Evolutionary conservation across 352 stramenopile genomes (phyloP).

Genomic region (Phytophthora pisi): DNA sequence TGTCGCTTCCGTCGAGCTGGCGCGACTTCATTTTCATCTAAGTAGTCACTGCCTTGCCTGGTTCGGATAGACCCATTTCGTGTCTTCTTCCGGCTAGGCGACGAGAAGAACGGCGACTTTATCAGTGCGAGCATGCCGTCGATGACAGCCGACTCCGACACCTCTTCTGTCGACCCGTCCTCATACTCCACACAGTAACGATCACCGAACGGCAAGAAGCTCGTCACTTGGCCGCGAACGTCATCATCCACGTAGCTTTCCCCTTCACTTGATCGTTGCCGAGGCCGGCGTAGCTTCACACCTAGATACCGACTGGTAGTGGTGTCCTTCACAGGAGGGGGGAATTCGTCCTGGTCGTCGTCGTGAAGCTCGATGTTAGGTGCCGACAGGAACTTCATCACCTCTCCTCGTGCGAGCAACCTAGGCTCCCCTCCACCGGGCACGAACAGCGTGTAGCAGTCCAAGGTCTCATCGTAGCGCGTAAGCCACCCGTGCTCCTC

Average conservation of each 20-base stretch:
- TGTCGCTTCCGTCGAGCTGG: constrained; percentile 31
- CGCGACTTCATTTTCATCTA: constrained; percentile 10
- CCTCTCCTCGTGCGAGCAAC: constrained; percentile 52
- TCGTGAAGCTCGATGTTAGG: constrained; percentile 56
- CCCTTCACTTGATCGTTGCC: constrained; percentile 13
- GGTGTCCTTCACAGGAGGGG: constrained; percentile 55
- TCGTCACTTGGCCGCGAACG: constrained; percentile 46
- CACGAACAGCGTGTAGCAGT: constrained; percentile 74
- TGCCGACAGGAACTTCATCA: constrained; percentile 69
- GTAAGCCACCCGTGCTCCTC: constrained; percentile 74
- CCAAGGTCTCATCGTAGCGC: constrained; percentile 62
- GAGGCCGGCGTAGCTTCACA: constrained; percentile 35
- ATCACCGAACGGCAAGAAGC: constrained; percentile 70
- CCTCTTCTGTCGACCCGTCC: constrained; percentile 49
- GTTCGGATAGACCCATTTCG: constrained; percentile 9
- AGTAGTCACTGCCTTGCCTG: constrained; percentile 19
- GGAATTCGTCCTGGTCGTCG: constrained; percentile 52
- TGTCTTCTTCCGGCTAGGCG: constrained; percentile 18
- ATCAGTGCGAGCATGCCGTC: constrained; percentile 60
- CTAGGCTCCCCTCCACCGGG: constrained; percentile 39
- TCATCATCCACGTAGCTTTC: constrained; percentile 16
- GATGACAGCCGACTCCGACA: constrained; percentile 64
- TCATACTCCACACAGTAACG: constrained; percentile 58
- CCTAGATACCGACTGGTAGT: constrained; percentile 60
- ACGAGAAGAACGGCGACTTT: constrained; percentile 41